Base-by-base conservation (phyloP, 2,329 filamentous ascomycete genomes). In the Calonectria hawksworthii region DNA sequence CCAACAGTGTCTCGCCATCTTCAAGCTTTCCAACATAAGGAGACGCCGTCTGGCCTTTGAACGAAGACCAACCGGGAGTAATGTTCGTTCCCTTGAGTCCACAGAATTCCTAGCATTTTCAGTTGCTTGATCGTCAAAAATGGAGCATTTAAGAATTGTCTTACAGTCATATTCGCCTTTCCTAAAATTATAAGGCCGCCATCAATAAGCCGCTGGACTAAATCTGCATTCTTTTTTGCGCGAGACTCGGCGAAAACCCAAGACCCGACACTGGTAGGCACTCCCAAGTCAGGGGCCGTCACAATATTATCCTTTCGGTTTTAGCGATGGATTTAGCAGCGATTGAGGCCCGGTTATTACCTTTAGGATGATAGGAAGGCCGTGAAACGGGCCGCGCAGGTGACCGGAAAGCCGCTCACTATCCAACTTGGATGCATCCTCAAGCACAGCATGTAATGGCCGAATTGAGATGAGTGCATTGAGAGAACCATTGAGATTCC, bases 1-100 rank as follows among this genome's bases (percentile, higher is more conserved):
- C 38, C 2, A 69, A 47, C 6, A 72, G 6, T 7, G 26, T 50
- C 36, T 72, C 69, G 16, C 79, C 75, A 41, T 78, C 69, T 59
- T 77, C 76, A 16, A 82, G 70, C 28, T 52, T 61, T 10, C 75
- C 61, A 4, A 81, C 73, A 69, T 84, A 84, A 3, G 82, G 75
- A 2, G 82, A 83, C 1, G 80, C 70, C 1, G 80, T 82, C 72
- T 84, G 80, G 23, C 83, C 79, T 6, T 78, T 80, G 14, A 72
- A 36, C 13, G 70, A 56, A n/a, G 70, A 73, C 70, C 65, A 73
- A 2, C 70, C 64, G 2, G 70, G 56, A 8, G 56, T 68, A 23
- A 63, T 59, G 28, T 51, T 32, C 11, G 70, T 68, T 34, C 54
- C 65, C 26, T 72, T 68, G 21, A 63, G 65, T 16, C 70, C 51